These are phyloP conservation scores for Scutellaria galericulata DNA, from an alignment of 257 asterid species.

Conservation along the genomic window DNA sequence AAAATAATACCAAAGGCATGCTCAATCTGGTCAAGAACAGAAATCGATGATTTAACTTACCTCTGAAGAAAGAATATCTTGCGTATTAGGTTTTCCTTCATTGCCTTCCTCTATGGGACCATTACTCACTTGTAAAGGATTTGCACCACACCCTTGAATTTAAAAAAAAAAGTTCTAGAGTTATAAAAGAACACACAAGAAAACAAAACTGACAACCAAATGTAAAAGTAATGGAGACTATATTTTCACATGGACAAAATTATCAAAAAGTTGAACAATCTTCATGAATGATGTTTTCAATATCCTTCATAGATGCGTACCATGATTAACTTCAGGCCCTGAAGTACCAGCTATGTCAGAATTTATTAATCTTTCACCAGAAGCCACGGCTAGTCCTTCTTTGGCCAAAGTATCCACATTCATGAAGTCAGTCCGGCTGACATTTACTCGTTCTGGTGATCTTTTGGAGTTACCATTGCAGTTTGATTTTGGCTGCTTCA, in stretches of 20 bases:
- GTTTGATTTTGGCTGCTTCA: slow-evolving; percentile 56
- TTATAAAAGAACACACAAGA: slow-evolving; percentile 16
- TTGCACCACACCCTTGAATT: slow-evolving; percentile 55
- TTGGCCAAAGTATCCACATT: slow-evolving; percentile 53
- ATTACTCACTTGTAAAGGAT: slow-evolving; percentile 51
- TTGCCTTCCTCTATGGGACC: slow-evolving; percentile 52
- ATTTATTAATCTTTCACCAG: slow-evolving; percentile 55
- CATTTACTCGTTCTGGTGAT: slow-evolving; percentile 52
- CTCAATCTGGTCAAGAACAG: slow-evolving; percentile 18
- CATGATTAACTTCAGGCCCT: slow-evolving; percentile 57
- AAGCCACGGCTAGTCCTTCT: slow-evolving; percentile 49
- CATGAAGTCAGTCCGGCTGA: slow-evolving; percentile 49
- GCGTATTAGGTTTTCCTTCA: slow-evolving; percentile 51
- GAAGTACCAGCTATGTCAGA: slow-evolving; percentile 47
- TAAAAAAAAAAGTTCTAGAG: slow-evolving; percentile 33
- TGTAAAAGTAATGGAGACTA: background rate
- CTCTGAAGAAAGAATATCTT: slow-evolving; percentile 59
- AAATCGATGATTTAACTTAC: slow-evolving; percentile 45
- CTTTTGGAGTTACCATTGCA: slow-evolving; percentile 61
- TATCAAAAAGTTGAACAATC: slow-evolving; percentile 16
- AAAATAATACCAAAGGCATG: slow-evolving; percentile 15
- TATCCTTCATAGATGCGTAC: slow-evolving; percentile 37
- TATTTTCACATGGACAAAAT: background rate
- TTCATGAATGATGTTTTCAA: slow-evolving; percentile 29
- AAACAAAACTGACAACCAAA: slow-evolving; percentile 25